Base-by-base conservation (phyloP, 129 eudicot species). In the Flaveria bidentis region DNA sequence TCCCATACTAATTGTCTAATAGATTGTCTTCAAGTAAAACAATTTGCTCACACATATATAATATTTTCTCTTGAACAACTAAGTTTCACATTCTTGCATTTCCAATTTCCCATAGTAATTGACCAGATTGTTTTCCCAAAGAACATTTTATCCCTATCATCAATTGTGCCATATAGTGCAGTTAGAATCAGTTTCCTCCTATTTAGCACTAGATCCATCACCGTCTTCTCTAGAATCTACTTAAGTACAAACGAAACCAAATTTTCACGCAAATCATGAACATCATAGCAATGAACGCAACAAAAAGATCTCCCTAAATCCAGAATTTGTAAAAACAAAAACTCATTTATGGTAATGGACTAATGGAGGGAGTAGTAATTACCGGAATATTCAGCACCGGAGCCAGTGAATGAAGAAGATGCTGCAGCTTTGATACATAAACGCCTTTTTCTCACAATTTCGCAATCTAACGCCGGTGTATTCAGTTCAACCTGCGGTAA, bases 311-410 rank as follows among this genome's bases (percentile, higher is more conserved):
- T 11, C 50, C 79, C 18, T n/a, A 17, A 47, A 75, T 17, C 30
- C 18, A 10, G 16, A 6, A 76, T 22, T 3, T 7, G 0, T 9
- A 0, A 23, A 12, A 5, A 6, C 6, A 69, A 25, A 45, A 16
- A 69, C 28, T 23, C 41, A 0, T 36, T 12, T 18, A 33, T 3
- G 15, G 70, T 33, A 49, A 72, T 39, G 46, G 30, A 75, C 62
- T 33, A 49, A 72, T 39, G 46, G 30, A 75, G 44, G 5, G 70
- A 22, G 51, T 49, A 72, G 17, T 28, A 52, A 49, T 79, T 84
- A 89, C 96, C 88, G 50, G 90, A 71, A 67, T 78, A 80, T 55
- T 83, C 90, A 18, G 85, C 86, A 45, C 86, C 83, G 75, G 87
- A 78, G 81, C 85, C 84, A 13, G 75, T 28, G 69, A 84, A 77